Evolutionary conservation across 805 yeast genomes (phyloP).

Genomic region (Hanseniaspora mollemarum): DNA sequence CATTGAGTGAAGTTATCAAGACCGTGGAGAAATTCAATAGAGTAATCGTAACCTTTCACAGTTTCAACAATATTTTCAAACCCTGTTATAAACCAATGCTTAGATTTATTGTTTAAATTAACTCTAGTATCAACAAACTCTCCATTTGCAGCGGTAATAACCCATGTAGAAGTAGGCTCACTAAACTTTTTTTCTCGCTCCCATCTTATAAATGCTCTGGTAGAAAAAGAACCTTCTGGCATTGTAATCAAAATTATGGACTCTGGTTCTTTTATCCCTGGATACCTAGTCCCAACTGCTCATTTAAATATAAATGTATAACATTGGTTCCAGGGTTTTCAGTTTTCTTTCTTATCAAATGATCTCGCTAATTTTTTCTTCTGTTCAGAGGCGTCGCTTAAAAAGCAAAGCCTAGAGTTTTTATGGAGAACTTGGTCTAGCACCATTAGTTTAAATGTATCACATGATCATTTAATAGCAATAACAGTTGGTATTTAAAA

Average conservation of each 20-base stretch:
- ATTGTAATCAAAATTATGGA: too few relatives aligned
- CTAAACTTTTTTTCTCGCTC: constrained; percentile 29
- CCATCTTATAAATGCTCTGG: constrained; percentile 44
- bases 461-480: too few relatives aligned
- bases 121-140: constrained; percentile 39
- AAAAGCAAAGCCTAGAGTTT: too few relatives aligned
- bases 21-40: constrained; percentile 13
- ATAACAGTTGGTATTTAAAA: too few relatives aligned
- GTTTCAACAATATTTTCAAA: constrained; percentile 26
- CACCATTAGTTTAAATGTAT: too few relatives aligned
- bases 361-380: too few relatives aligned
- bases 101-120: neutral
- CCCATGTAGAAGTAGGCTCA: constrained; percentile 42
- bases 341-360: too few relatives aligned
- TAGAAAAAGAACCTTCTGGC: constrained; percentile 29
- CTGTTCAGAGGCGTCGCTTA: too few relatives aligned
- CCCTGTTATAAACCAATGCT: constrained; percentile 25
- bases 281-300: too few relatives aligned
- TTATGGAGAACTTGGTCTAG: too few relatives aligned
- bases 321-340: too few relatives aligned
- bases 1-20: constrained; percentile 11
- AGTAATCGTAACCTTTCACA: constrained; percentile 14
- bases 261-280: neutral
- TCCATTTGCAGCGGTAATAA: constrained; percentile 35
- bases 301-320: neutral